Base-by-base conservation (phyloP, 768 basidiomycete genomes). In the Phylloporus arenicola region DNA sequence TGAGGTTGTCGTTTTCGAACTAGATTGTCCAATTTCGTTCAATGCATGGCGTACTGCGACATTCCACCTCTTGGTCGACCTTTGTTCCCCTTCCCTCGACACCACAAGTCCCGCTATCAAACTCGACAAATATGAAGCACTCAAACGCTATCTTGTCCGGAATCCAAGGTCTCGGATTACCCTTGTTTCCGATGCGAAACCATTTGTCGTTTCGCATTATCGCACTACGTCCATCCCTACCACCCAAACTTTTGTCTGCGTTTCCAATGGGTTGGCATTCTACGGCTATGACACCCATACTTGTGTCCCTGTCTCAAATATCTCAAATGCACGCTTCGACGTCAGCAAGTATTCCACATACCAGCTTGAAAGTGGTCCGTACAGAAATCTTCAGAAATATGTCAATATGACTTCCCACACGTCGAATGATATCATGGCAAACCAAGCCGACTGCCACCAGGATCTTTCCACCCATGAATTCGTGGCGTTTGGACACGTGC, bases 391-490 rank as follows among this genome's bases (percentile, higher is more conserved):
- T 10, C 69, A 74, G 47, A 67, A 60, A 50, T 69, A 72, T n/a
- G 55, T 76, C 9, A 29, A 52, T 11, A 42, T 50, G 1, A 74
- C 74, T 6, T 57, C 52, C 13, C 72, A 75, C 40, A 68, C 71
- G 0, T 59, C 74, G 7, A 80, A 80, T 35, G 51, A 61, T 17
- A 53, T 73, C 44, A 50, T 81, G 14, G 72, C 72, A 56, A 55
- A 61, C n/a, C 78, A 80, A 53, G 56, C 57, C 0, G 57, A 66
- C 16, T 79, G 75, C 40, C 72, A 71, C 3, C 33, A 51, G 17
- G 64, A 71, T 6, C 61, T 81, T 3, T 68, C 53, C 17, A 48
- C 75, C 4, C 75, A 80, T 10, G 77, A 80, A 46, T 72, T 65
- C 19, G 58, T 72, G 12, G 68, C 71, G 0, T 80, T 75, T 43